phyloP scores from a whole-genome alignment of 257 asterid genomes.

The Solanum sitiens region DNA sequence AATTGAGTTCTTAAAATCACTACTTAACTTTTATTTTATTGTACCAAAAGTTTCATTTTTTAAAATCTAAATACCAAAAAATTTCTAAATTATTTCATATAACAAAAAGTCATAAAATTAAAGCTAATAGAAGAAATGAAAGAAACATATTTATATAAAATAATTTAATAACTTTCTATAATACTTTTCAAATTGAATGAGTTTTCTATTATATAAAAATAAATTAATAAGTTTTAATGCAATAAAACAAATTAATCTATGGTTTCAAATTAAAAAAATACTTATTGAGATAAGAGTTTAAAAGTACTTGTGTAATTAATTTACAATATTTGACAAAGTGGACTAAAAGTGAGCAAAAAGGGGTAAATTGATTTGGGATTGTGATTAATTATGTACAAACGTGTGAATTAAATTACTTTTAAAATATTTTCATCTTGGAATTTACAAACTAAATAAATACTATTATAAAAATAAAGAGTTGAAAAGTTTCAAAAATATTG shows the following conservation, averaged over 20 bases:
- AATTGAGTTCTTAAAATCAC: too few relatives aligned
- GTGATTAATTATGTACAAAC: slow-evolving; percentile 25
- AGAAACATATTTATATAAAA: not conserved
- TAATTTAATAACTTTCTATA: too few relatives aligned
- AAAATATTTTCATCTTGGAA: not conserved
- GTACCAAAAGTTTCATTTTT: too few relatives aligned
- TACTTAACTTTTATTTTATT: too few relatives aligned
- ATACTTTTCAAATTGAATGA: too few relatives aligned
- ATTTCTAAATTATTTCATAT: too few relatives aligned
- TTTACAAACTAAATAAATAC: not conserved
- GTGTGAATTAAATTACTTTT: slow-evolving; percentile 1
- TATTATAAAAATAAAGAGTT: not conserved
- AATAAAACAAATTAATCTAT: too few relatives aligned
- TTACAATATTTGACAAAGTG: not conserved
- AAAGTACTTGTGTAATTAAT: too few relatives aligned
- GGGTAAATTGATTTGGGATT: slow-evolving; percentile 23
- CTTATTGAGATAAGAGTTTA: not conserved
- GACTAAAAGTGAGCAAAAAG: slow-evolving; percentile 12
- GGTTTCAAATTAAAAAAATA: too few relatives aligned
- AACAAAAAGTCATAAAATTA: not conserved
- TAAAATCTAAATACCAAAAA: too few relatives aligned
- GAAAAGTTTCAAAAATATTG: not conserved
- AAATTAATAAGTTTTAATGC: too few relatives aligned
- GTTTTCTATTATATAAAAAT: too few relatives aligned
- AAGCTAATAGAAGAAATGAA: not conserved